Percentiles rank a stretch among this genome's conserved stretches.
Evolutionary conservation across 1,139 yeast species (phyloP).

Genomic region (Yamadazyma taylorii): DNA sequence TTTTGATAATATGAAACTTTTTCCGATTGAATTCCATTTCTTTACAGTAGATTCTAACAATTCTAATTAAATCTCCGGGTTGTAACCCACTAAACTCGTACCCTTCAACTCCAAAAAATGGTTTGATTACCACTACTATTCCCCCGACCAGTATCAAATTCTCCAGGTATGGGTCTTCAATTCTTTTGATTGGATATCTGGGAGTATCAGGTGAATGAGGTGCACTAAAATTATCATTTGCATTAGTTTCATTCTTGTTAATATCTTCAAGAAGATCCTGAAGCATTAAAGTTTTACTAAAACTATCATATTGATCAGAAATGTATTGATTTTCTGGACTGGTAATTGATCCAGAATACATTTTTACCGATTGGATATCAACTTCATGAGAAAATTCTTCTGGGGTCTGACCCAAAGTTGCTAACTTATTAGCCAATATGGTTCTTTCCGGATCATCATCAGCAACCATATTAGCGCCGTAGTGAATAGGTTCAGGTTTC

Average conservation of each 20-base stretch:
- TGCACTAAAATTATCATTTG: too few relatives aligned
- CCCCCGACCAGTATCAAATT: constrained; percentile 30
- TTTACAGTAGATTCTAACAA: constrained; percentile 28
- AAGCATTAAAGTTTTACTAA: constrained; percentile 29
- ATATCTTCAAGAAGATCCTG: constrained; percentile 22
- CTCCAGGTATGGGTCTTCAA: constrained; percentile 33
- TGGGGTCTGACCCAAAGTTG: neutral
- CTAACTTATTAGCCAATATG: neutral
- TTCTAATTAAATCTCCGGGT: constrained; percentile 35
- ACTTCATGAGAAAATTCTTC: too few relatives aligned
- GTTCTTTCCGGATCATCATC: neutral
- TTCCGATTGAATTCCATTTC: constrained; percentile 5
- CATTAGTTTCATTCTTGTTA: too few relatives aligned
- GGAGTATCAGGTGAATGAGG: too few relatives aligned
- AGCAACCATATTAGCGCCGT: too few relatives aligned
- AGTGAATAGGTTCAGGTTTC: too few relatives aligned
- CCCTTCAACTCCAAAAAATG: constrained; percentile 24
- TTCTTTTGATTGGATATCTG: constrained; percentile 20
- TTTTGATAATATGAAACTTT: neutral
- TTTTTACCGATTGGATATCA: too few relatives aligned
- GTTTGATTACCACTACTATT: constrained; percentile 37
- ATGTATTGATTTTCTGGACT: neutral
- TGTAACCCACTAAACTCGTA: constrained; percentile 28
- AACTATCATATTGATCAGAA: constrained; percentile 23
- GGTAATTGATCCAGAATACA: too few relatives aligned